These are phyloP conservation scores for Silene coronaria DNA, from an alignment of 179 eudicot species.

Conservation along the genomic window DNA sequence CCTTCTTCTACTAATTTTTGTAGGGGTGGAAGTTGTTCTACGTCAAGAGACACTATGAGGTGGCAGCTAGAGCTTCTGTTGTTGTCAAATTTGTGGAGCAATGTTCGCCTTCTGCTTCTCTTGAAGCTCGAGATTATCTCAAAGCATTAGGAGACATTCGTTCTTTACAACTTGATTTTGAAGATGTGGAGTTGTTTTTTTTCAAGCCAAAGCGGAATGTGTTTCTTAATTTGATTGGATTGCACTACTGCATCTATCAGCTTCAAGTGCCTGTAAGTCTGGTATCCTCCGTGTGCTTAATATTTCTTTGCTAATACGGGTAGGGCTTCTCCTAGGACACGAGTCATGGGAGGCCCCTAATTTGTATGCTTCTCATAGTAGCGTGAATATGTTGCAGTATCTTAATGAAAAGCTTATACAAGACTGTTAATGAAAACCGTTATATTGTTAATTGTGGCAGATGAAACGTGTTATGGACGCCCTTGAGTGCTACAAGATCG, in stretches of 20 bases:
- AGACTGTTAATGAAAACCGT: no score
- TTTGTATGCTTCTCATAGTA: no score
- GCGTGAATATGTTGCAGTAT: no score
- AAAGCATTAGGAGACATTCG: slow-evolving; percentile 52
- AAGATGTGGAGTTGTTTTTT: slow-evolving; percentile 63
- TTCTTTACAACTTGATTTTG: slow-evolving; percentile 50
- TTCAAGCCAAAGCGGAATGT: slow-evolving; percentile 53
- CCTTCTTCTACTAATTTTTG: background rate
- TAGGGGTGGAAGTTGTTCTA: slow-evolving; percentile 62
- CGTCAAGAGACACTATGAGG: slow-evolving; percentile 51
- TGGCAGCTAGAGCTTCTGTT: slow-evolving; percentile 40
- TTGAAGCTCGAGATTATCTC: slow-evolving; percentile 68
- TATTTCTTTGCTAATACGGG: no score
- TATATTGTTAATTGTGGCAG: slow-evolving; percentile 28
- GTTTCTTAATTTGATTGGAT: slow-evolving; percentile 64
- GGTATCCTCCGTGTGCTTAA: background rate
- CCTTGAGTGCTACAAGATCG: slow-evolving; percentile 39
- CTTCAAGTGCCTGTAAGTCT: slow-evolving; percentile 62
- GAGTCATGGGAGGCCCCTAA: no score
- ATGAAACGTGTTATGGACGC: slow-evolving; percentile 42
- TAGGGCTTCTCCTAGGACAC: no score
- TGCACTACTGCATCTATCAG: slow-evolving; percentile 69
- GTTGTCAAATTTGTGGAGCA: slow-evolving; percentile 46
- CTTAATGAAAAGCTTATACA: no score
- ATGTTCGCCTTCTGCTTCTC: slow-evolving; percentile 43